Evolutionary conservation across 2,329 filamentous ascomycete species (phyloP).

Genomic region (Trichoderma simmonsii): DNA sequence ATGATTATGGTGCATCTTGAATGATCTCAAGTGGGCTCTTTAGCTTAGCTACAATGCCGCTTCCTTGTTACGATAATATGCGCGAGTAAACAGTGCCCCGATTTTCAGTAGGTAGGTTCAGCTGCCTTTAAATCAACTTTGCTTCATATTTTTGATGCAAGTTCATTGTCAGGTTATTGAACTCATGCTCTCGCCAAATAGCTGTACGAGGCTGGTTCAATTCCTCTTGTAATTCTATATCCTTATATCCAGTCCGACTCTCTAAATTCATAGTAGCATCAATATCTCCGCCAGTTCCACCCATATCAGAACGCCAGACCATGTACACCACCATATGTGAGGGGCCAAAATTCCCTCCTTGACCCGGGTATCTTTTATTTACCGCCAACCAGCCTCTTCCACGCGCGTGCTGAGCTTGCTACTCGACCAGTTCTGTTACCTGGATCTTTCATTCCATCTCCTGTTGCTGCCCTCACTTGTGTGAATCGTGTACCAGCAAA

Average conservation of each 20-base stretch:
- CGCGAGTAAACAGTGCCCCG: neutral
- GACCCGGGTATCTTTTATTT: constrained; percentile 12
- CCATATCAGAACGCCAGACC: constrained; percentile 1
- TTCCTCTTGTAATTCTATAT: neutral
- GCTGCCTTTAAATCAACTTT: neutral
- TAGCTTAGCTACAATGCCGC: neutral
- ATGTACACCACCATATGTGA: neutral
- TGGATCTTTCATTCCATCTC: neutral
- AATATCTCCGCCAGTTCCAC: neutral
- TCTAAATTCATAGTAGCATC: neutral
- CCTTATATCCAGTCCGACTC: neutral
- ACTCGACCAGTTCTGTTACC: neutral
- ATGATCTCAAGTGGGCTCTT: constrained; percentile 9
- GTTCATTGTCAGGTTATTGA: neutral
- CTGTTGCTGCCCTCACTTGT: neutral
- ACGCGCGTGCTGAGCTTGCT: neutral
- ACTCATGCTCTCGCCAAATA: neutral
- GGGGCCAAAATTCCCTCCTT: constrained; percentile 6
- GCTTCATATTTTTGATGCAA: neutral
- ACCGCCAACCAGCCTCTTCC: neutral
- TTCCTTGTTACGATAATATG: neutral
- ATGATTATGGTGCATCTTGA: constrained; percentile 2
- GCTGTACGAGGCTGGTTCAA: neutral
- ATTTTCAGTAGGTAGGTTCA: neutral
- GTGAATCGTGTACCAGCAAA: neutral